Base-by-base conservation (phyloP, 2,329 filamentous ascomycete genomes). In the Mycosphaerella sp. region DNA sequence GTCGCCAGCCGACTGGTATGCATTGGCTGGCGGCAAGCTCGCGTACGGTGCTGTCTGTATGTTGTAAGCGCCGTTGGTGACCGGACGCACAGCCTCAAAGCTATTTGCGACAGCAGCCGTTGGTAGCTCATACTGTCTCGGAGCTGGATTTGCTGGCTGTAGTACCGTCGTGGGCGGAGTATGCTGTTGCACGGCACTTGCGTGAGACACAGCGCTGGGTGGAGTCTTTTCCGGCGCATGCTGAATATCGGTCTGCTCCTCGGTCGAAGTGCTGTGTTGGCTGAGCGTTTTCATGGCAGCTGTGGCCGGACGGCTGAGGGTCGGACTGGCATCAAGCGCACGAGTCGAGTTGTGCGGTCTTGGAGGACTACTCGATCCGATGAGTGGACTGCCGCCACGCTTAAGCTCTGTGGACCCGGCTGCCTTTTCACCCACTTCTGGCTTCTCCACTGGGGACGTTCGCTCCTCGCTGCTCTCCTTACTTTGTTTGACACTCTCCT, bases 1-100 rank as follows among this genome's bases (percentile, higher is more conserved):
- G 31, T 74, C 72, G 12, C 69, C 69, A 21, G 69, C 70, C 43
- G 43, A 14, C 48, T 72, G 70, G 48, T 63, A 64, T 32, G 56
- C 60, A 10, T 62, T 61, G 12, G 54, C 44, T 14, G 51, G 53
- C 17, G 49, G 43, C 21, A 38, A 49, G 34, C 41, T 49, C 6
- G 49, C 48, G n/a, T 56, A 58, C 21, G 46, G 44, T 32, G 44
- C 47, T n/a, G 32, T 45, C 32, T 34, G 48, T 8, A 44, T 14
- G 36, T 51, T 44, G 47, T 45, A 58, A 5, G 38, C 31, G 26
- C 49, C 54, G 48, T 62, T 62, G 6, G 47, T 41, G 10, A 54
- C 51, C 7, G 54, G 49, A 14, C 53, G 48, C 36, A 42, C 51
- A 26, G 55, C 40, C 40, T 59, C 60, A 47, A 61, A 61, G 17